A percentile compares a stretch with the other conserved stretches of the same genome.
phyloP scores from a whole-genome alignment of 208 protist species.

The Phytomonas sp. region DNA sequence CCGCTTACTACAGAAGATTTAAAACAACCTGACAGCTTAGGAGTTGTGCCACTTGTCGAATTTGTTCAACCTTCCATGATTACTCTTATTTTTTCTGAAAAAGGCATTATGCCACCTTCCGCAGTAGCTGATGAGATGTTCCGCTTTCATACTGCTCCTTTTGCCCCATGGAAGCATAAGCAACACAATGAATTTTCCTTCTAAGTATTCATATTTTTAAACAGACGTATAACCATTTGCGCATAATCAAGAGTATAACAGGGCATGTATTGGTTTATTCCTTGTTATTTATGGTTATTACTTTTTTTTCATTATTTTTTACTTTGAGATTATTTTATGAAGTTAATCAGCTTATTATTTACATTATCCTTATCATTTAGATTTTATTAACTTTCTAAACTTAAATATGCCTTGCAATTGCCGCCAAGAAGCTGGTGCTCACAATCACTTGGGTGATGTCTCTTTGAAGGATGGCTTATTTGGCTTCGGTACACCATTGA shows the following conservation, averaged over 20 bases:
- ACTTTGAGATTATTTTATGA: background rate
- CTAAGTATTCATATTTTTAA: conserved; percentile 10
- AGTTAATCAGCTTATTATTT: conserved; percentile 6
- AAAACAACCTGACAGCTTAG: conserved; percentile 46
- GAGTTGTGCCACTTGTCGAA: conserved; percentile 69
- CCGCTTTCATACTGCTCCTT: conserved; percentile 66
- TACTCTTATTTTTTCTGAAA: conserved; percentile 97
- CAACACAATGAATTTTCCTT: conserved; percentile 10
- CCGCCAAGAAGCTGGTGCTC: conserved; percentile 50
- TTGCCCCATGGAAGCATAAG: conserved; percentile 47
- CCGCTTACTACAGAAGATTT: conserved; percentile 93
- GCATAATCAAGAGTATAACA: background rate
- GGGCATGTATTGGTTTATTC: background rate
- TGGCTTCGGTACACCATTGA: conserved; percentile 55
- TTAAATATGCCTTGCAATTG: conserved; percentile 80
- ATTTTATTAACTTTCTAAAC: conserved; percentile 10
- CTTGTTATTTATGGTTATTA: background rate
- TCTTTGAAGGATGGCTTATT: conserved; percentile 57
- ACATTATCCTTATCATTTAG: background rate
- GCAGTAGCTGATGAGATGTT: conserved; percentile 99
- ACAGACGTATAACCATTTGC: background rate
- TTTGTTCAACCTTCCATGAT: conserved; percentile 86
- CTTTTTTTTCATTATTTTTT: conserved; percentile 1
- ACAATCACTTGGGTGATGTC: conserved; percentile 70
- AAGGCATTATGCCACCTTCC: conserved; percentile 98